Evolutionary conservation across 441 rosid genomes (phyloP).

Genomic region (Erodium chrysanthum): DNA sequence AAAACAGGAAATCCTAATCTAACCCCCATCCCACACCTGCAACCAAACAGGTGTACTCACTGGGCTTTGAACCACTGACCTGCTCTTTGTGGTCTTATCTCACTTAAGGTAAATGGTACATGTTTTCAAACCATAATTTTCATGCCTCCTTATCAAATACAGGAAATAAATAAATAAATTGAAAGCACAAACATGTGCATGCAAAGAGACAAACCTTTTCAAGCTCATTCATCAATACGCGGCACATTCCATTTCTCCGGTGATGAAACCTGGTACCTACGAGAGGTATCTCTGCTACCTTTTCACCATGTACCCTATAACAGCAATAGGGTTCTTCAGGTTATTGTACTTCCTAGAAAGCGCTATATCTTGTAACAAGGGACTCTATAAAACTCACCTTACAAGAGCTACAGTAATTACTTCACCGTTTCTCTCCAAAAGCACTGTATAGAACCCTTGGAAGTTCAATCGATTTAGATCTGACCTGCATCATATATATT

Average conservation of each 20-base stretch:
- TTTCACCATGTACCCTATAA: conserved; percentile 52
- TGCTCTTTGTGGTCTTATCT: too few species aligned
- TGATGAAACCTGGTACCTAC: conserved; percentile 67
- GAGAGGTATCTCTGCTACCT: conserved; percentile 75
- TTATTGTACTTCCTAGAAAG: conserved; percentile 9
- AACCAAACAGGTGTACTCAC: too few species aligned
- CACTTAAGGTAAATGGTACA: too few species aligned
- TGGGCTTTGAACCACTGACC: too few species aligned
- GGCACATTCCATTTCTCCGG: conserved; percentile 69
- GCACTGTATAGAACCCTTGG: conserved; percentile 66
- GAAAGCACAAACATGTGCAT: neutral
- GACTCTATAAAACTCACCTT: conserved; percentile 38
- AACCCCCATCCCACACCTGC: too few species aligned
- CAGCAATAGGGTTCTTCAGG: conserved; percentile 15
- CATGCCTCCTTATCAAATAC: neutral
- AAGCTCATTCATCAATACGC: conserved; percentile 51
- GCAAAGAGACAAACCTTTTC: conserved; percentile 39
- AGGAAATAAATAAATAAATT: too few species aligned
- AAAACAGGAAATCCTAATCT: too few species aligned
- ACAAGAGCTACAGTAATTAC: conserved; percentile 53
- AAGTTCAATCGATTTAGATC: conserved; percentile 57
- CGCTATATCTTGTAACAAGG: neutral
- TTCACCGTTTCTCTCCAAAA: conserved; percentile 63
- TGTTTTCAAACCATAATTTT: neutral
- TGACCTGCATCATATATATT: conserved; percentile 36